Evolutionary conservation across 371 early-diverging fungal species (phyloP).

Genomic region (Coemansia sp.): DNA sequence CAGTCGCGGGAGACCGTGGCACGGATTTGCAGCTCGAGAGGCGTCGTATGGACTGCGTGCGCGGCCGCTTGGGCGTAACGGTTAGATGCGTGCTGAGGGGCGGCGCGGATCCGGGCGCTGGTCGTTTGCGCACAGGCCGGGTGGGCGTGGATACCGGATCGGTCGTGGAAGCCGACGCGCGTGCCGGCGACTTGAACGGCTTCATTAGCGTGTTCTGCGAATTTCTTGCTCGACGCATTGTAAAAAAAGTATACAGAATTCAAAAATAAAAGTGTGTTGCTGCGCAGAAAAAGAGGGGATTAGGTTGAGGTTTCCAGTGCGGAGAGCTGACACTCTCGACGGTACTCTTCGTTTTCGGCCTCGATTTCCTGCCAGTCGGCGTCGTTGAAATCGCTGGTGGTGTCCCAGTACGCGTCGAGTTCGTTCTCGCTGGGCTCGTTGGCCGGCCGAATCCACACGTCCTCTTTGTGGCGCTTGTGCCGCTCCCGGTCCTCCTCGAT

Average conservation of each 20-base stretch:
- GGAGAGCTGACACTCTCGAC: slow-evolving; percentile 40
- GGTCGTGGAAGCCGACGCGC: neutral
- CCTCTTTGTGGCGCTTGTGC: slow-evolving; percentile 73
- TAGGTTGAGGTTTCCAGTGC: slow-evolving; percentile 1
- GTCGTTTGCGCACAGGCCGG: slow-evolving; percentile 14
- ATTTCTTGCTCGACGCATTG: slow-evolving; percentile 24
- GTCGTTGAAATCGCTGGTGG: slow-evolving; percentile 62
- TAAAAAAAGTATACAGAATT: slow-evolving; percentile 1
- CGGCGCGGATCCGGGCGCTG: neutral
- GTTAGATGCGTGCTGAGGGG: slow-evolving; percentile 1
- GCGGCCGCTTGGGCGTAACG: neutral
- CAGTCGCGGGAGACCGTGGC: too few relatives aligned
- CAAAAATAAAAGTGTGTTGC: too few relatives aligned
- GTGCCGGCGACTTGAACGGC: slow-evolving; percentile 47
- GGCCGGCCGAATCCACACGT: slow-evolving; percentile 69
- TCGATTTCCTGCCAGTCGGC: slow-evolving; percentile 64
- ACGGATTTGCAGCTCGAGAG: too few relatives aligned
- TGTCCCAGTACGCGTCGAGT: slow-evolving; percentile 65
- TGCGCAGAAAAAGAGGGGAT: neutral
- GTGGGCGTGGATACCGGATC: neutral
- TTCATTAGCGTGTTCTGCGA: slow-evolving; percentile 20
- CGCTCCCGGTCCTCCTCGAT: slow-evolving; percentile 83
- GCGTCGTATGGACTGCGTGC: neutral
- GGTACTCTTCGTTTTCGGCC: slow-evolving; percentile 59
- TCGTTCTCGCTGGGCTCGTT: slow-evolving; percentile 62